Percentiles rank a stretch among this genome's conserved stretches.
phyloP scores from a whole-genome alignment of 192 early-diverging fungal species.

The Dissophora ornata region DNA sequence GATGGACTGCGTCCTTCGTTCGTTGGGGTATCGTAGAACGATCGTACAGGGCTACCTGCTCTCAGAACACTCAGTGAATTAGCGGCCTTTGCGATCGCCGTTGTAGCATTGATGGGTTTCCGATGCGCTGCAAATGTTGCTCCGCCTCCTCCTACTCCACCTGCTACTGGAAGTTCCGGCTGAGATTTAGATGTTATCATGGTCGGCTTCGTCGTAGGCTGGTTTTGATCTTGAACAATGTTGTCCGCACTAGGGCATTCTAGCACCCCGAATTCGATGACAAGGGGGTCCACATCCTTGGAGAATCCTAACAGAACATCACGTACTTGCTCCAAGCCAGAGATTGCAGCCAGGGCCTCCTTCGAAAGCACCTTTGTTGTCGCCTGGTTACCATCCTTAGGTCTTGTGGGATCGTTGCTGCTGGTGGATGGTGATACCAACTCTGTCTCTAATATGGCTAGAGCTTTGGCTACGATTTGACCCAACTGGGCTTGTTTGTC shows the following conservation, averaged over 20 bases:
- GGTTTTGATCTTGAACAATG: not conserved
- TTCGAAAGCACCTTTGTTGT: conserved; percentile 28
- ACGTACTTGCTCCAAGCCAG: conserved; percentile 64
- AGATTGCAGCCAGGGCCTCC: conserved; percentile 54
- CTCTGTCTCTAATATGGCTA: conserved; percentile 60
- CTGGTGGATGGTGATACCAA: conserved; percentile 29
- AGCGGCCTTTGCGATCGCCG: not conserved
- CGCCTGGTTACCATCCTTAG: conserved; percentile 14
- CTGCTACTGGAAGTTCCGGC: not conserved
- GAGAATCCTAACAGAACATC: conserved; percentile 61
- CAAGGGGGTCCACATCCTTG: conserved; percentile 55
- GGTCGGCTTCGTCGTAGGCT: not conserved
- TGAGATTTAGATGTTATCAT: not conserved
- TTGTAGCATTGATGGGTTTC: conserved; percentile 20
- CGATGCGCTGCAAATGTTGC: not conserved
- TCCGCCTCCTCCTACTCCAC: too few species aligned
- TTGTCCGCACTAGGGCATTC: too few species aligned
- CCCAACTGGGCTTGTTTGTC: conserved; percentile 53
- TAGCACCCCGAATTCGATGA: conserved; percentile 39
- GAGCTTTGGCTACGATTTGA: conserved; percentile 48
- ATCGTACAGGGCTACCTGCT: conserved; percentile 6
- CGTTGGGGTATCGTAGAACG: not conserved
- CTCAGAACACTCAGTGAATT: not conserved
- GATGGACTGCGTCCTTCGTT: conserved; percentile 1
- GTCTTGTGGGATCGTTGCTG: conserved; percentile 1